Evolutionary conservation across 1,139 yeast genomes (phyloP), one percentile per base, ranked within the genome.

Genomic region (Yamadazyma atlantica): DNA sequence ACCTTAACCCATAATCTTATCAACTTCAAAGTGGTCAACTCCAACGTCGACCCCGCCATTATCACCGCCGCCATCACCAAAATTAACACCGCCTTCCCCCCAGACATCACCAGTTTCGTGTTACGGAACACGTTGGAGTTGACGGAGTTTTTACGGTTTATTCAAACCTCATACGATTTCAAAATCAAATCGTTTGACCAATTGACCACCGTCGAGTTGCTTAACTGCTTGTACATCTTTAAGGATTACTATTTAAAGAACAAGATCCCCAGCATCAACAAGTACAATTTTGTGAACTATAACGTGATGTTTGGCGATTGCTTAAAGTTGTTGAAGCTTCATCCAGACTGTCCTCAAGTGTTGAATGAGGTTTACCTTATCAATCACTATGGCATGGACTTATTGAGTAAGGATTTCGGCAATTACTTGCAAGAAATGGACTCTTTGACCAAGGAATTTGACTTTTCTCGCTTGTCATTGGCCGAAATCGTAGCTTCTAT

Each of bases 171-270:
- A 3, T 59, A 59, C 41, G 52, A 49, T 31, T 32, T 50, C 28
- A 57, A 59, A 36, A 48, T 61, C 36, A 42, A 37, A 4, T 40
- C 39, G 7, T 58, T 62, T 35, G 45, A 43, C 15, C 62, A 64
- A 37, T 53, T 65, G 40, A 59, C 64, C 6, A 37, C 60, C 7
- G 40, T 54, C 8, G 69, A 65, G 41, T 40, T 62, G 5, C 48
- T 56, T 39, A 64, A 60, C 43, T 51, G 57, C 8, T 44, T 63
- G 26, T 60, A 57, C 42, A 53, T 60, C 19, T 64, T 62, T 49
- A 59, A 57, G 39, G 58, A 60, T 32, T 46, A 44, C 38, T 57
- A 57, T 38, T 36, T 39, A 32, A 54, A 56, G 35, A 51, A 50
- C 26, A 54, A 56, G 34, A 40, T 61, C 18, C 46, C 45, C 4